phyloP scores from a whole-genome alignment of 495 filamentous ascomycete genomes.

The Astrocystis sublimbata region DNA sequence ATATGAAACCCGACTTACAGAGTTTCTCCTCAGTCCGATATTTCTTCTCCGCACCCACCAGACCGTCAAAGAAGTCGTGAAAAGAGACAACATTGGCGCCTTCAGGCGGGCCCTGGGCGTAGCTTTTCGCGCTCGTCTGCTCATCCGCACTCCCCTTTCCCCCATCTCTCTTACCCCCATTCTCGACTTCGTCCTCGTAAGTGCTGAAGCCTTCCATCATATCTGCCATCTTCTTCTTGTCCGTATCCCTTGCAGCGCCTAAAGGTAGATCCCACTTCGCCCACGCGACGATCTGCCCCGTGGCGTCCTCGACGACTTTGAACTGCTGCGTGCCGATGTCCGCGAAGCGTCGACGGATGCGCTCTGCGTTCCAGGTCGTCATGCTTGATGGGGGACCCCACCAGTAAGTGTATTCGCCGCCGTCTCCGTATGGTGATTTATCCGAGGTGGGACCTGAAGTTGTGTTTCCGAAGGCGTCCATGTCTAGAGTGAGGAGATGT shows the following conservation, averaged over 20 bases:
- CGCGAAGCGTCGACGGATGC: conserved; percentile 24
- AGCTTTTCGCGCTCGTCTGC: neutral
- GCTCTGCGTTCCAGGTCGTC: conserved; percentile 22
- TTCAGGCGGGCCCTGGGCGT: conserved; percentile 15
- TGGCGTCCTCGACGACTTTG: conserved; percentile 27
- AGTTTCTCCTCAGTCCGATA: conserved; percentile 26
- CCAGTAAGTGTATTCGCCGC: conserved; percentile 31
- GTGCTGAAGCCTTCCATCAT: conserved; percentile 19
- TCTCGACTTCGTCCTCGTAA: conserved; percentile 22
- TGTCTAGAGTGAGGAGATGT: conserved; percentile 16
- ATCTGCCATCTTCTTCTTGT: conserved; percentile 22
- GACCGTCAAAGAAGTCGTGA: conserved; percentile 18
- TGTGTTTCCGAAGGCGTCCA: conserved; percentile 26
- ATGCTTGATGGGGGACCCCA: conserved; percentile 23
- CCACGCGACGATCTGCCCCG: conserved; percentile 24
- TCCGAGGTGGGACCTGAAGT: too few species aligned
- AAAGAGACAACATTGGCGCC: conserved; percentile 21
- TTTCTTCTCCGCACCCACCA: conserved; percentile 26
- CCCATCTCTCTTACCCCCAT: neutral
- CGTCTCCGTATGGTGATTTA: too few species aligned
- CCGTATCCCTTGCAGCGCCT: too few species aligned
- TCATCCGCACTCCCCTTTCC: neutral
- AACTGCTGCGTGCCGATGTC: conserved; percentile 25
- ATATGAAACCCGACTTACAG: too few species aligned
- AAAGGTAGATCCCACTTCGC: conserved; percentile 29